Percentiles rank a stretch among this genome's conserved stretches.
Conservation (phyloP, 495 filamentous ascomycete genomes). For the Neurospora sp. region DNA sequence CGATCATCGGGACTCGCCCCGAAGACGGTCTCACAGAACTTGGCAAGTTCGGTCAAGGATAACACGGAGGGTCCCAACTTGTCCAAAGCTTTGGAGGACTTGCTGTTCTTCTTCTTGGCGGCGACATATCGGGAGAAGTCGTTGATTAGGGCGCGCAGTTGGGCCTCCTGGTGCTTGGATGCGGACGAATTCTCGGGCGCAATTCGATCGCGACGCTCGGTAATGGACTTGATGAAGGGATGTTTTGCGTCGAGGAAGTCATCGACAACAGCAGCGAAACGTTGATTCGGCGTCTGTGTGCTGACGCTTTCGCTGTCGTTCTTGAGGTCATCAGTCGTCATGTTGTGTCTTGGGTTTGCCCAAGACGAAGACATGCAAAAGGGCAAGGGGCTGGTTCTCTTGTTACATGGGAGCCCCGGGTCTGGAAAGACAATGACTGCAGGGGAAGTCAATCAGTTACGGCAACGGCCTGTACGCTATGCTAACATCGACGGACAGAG, state of each 20-base stretch:
- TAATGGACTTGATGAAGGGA: conserved; percentile 2
- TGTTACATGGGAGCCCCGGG: conserved; percentile 39
- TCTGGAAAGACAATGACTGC: conserved; percentile 42
- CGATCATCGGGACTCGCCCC: neutral
- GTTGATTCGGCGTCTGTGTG: neutral
- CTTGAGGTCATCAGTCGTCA: neutral
- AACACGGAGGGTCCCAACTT: conserved; percentile 5
- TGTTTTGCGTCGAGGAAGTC: conserved; percentile 9
- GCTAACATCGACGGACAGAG: neutral
- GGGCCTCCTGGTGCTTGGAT: neutral
- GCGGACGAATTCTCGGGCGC: neutral
- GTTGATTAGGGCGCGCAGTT: neutral
- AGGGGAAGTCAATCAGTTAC: no score
- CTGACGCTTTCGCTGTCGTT: neutral
- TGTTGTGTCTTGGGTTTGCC: neutral
- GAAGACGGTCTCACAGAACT: conserved; percentile 4
- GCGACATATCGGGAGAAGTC: neutral
- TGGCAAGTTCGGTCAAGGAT: neutral
- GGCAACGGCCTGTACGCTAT: no score
- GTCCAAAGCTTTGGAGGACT: neutral
- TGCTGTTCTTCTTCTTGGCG: neutral
- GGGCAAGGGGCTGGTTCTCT: conserved; percentile 40
- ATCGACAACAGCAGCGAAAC: conserved; percentile 4
- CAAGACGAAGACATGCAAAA: conserved; percentile 71
- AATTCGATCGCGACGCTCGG: neutral